Percentiles rank a stretch among this genome's conserved stretches.
Evolutionary conservation across 2,329 filamentous ascomycete species (phyloP).

Genomic region (Phoma sp.): DNA sequence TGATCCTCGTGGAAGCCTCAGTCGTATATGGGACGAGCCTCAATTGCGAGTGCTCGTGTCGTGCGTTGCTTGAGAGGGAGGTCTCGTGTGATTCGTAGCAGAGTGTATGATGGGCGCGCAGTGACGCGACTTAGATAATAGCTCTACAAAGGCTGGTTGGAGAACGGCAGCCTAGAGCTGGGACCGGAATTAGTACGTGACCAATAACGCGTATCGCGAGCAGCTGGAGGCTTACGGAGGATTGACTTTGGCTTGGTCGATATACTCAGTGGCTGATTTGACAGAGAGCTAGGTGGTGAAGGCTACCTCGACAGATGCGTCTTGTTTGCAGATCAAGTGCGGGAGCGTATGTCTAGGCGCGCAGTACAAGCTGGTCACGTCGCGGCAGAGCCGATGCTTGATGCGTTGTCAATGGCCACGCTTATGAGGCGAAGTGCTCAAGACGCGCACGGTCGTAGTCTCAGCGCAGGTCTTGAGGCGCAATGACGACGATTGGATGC

Average conservation of each 20-base stretch:
- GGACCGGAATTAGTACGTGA: constrained; percentile 38
- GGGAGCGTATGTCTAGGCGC: constrained; percentile 41
- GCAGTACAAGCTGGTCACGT: constrained; percentile 45
- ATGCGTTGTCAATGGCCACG: constrained; percentile 55
- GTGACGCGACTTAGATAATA: constrained; percentile 36
- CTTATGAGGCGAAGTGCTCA: constrained; percentile 47
- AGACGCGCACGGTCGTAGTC: constrained; percentile 41
- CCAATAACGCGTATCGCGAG: constrained; percentile 35
- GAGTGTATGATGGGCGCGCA: constrained; percentile 27
- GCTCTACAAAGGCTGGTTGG: constrained; percentile 40
- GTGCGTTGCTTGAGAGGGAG: constrained; percentile 38
- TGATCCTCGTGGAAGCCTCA: constrained; percentile 28
- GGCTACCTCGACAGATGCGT: constrained; percentile 30
- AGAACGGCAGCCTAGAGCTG: constrained; percentile 43
- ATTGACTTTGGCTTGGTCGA: constrained; percentile 26
- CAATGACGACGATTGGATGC: constrained; percentile 35
- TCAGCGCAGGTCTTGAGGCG: constrained; percentile 42
- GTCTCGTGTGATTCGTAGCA: constrained; percentile 29
- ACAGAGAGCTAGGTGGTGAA: constrained; percentile 29
- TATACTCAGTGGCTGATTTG: constrained; percentile 27
- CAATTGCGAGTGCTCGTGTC: constrained; percentile 21
- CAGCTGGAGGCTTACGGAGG: constrained; percentile 32
- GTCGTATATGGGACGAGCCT: constrained; percentile 26
- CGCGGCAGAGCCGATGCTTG: constrained; percentile 48
- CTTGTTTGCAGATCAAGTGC: constrained; percentile 45